Conservation (phyloP, 73 alveolate genomes). For the Tetrahymena thermophila region DNA sequence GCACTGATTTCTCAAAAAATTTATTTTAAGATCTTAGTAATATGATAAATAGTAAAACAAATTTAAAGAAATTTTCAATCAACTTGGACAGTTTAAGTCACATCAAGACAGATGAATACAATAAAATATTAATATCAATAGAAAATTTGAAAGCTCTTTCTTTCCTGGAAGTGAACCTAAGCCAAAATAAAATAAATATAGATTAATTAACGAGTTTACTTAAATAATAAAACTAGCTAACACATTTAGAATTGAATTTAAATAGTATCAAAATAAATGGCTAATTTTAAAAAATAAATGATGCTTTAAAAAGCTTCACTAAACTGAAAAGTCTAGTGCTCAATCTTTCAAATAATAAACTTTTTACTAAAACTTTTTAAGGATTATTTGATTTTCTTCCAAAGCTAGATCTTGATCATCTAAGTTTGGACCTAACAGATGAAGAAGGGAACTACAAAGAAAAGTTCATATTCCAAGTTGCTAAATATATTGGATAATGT, state of each 20-base stretch:
- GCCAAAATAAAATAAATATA: background rate
- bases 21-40: background rate
- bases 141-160: background rate
- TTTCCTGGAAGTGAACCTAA: background rate
- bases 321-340: background rate
- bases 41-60: background rate
- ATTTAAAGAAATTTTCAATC: background rate
- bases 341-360: background rate
- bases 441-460: background rate
- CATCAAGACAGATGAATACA: background rate
- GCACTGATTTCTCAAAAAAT: background rate
- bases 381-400: background rate
- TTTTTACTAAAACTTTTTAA: background rate
- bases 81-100: background rate
- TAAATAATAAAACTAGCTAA: too few relatives aligned
- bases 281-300: background rate
- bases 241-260: background rate
- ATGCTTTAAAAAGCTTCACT: background rate
- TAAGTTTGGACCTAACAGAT: background rate
- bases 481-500: background rate
- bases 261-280: background rate
- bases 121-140: background rate
- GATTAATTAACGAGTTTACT: background rate
- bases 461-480: background rate
- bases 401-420: background rate